Evolutionary conservation across 179 eudicot genomes (phyloP), one percentile per base, ranked within the genome.

Genomic region (Camellia oleifera): DNA sequence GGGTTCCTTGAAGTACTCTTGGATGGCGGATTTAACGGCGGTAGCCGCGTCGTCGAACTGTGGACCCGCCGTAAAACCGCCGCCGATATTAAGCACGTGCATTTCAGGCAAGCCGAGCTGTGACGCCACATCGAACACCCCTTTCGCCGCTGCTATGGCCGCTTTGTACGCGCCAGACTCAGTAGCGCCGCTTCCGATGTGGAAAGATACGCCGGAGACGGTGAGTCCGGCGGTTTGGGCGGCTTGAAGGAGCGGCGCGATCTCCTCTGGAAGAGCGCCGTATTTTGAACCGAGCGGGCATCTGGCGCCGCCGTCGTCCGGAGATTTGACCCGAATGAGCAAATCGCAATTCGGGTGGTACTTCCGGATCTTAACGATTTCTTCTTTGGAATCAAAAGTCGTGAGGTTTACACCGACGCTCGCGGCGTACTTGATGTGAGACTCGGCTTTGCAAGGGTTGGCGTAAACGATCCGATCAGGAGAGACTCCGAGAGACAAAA

Each of bases 61-160:
- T 2, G 73, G 77, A 14, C 82, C 87, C 1, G 81, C 72, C 0
- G 72, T 80, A 40, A 85, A 85, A 0, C 87, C 85, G 46, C 87
- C 87, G 15, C 87, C 85, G 32, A 85, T 73, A 75, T 85, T 74
- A 18, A 85, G 87, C 46, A 76, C 74, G 0, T 50, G 79, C 85
- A 85, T 75, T 46, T 8, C 44, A 2, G 87, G 83, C 81, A 85
- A 2, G 64, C 85, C 83, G 14, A 85, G 75, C 40, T 9, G 20
- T 0, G 73, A 9, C 11, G 87, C 87, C 9, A 53, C 18, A n/a
- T 85, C 81, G 45, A 85, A 85, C 4, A 82, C 87, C 0, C 18
- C 52, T 45, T 72, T 72, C 0, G 85, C 78, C 1, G 75, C 61
- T 18, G 60, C 78, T 32, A 85, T 46, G 8, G 87, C 87, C 0